Evolutionary conservation across 2,329 filamentous ascomycete species (phyloP).

Genomic region (Chrysosporium queenslandicum): DNA sequence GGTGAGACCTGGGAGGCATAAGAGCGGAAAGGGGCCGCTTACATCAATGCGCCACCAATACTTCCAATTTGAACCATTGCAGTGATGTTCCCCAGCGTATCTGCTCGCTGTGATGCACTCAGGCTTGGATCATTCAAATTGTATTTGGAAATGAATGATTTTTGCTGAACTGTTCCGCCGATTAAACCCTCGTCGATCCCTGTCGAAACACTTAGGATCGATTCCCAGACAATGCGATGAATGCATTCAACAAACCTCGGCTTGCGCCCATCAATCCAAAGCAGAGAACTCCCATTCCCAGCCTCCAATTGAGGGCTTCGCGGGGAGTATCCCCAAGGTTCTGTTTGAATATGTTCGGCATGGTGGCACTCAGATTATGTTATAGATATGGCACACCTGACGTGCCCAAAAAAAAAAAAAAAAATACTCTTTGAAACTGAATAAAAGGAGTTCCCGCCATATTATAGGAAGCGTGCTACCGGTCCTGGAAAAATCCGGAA

Average conservation of each 20-base stretch:
- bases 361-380: constrained; percentile 50
- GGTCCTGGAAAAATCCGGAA: not conserved
- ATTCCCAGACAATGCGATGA: too few relatives aligned
- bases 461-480: not conserved
- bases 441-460: not conserved
- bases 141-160: constrained; percentile 53
- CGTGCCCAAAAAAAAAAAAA: too few relatives aligned
- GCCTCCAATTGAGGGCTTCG: constrained; percentile 64
- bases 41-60: constrained; percentile 59
- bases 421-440: not conserved
- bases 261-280: constrained; percentile 69
- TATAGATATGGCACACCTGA: too few relatives aligned
- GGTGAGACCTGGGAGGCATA: not conserved
- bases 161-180: constrained; percentile 58
- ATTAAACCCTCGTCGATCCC: constrained; percentile 69
- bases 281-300: constrained; percentile 66
- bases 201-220: not conserved
- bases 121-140: constrained; percentile 43
- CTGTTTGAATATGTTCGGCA: constrained; percentile 54
- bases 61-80: constrained; percentile 74
- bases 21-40: constrained; percentile 17
- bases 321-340: constrained; percentile 56
- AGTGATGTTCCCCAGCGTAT: constrained; percentile 66
- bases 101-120: constrained; percentile 46
- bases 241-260: constrained; percentile 41